Evolutionary conservation across 129 eudicot species (phyloP).

Genomic region (Silybum marianum): DNA sequence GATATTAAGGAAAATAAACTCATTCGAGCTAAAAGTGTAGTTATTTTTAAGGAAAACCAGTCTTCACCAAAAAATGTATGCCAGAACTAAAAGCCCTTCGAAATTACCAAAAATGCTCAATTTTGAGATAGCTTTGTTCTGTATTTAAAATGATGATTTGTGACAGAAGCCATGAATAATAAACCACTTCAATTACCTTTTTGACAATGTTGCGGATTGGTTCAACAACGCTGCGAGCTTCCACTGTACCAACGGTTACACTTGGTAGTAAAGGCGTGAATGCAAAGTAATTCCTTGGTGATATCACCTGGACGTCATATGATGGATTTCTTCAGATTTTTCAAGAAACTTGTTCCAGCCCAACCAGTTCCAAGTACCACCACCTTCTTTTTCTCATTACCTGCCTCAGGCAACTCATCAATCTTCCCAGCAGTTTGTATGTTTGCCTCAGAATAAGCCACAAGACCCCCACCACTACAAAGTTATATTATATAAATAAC

Average conservation of each 20-base stretch:
- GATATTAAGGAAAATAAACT: not conserved
- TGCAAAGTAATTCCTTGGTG: constrained; percentile 93
- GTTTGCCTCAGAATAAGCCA: constrained; percentile 57
- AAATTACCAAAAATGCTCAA: not conserved
- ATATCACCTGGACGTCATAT: constrained; percentile 85
- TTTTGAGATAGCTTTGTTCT: not conserved
- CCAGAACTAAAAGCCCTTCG: not conserved
- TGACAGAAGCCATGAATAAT: not conserved
- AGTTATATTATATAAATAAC: not conserved
- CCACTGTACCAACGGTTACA: constrained; percentile 93
- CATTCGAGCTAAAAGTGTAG: not conserved
- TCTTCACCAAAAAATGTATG: not conserved
- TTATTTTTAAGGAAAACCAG: not conserved
- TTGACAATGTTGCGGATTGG: constrained; percentile 85
- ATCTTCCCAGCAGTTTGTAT: constrained; percentile 29
- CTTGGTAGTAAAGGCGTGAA: constrained; percentile 96
- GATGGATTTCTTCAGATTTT: constrained; percentile 73
- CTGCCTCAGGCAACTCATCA: constrained; percentile 43
- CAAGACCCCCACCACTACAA: constrained; percentile 78
- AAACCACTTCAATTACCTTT: constrained; percentile 33
- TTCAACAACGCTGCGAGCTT: constrained; percentile 90
- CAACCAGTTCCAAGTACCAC: constrained; percentile 98
- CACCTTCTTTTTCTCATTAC: constrained; percentile 69
- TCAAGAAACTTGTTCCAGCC: constrained; percentile 97
- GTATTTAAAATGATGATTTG: not conserved